Base-by-base conservation (phyloP, 306 rosid genomes). In the Casuarina glauca region DNA sequence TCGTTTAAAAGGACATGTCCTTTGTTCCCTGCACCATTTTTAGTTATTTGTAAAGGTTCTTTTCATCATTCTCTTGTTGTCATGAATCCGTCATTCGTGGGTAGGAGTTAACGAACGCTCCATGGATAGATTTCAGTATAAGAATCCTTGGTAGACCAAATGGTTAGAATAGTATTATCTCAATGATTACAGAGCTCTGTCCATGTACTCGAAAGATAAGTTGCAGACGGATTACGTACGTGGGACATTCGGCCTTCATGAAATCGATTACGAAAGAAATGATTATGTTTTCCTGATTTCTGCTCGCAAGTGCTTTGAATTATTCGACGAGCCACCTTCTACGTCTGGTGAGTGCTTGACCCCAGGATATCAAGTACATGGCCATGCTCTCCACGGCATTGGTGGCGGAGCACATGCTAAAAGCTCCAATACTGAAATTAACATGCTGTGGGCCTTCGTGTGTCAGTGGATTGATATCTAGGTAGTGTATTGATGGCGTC, bases 31-130 rank as follows among this genome's bases (percentile, higher is more conserved):
- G 32, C 71, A 16, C 32, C 35, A 3, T 41, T 17, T 41, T 1
- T 1, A 16, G 49, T 42, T 9, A 46, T 6, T 42, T 67, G 32
- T 17, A 42, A 67, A 67, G 71, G 41, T 67, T 42, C 71, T n/a
- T 67, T 66, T 66, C n/a, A 64, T 66, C 50, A 43, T 66, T 42
- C 71, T 67, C 50, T 67, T 20, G 42, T 43, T 41, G 48, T 39
- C 32, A 39, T 64, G 11, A 42, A 5, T 41, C 16, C 51, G 3
- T 17, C 32, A 42, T 17, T 67, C 49, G 1, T 7, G 3, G 32
- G 6, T n/a, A 55, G 15, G 20, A 63, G 19, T 63, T 36, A 15
- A 5, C 2, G 8, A 62, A 12, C 20, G 19, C 39, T 57, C 64
- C 64, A 7, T 9, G 64, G 64, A 61, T 10, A 58, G 32, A 26